phyloP scores from a whole-genome alignment of 768 basidiomycete species.

The Phylloporus sp. region DNA sequence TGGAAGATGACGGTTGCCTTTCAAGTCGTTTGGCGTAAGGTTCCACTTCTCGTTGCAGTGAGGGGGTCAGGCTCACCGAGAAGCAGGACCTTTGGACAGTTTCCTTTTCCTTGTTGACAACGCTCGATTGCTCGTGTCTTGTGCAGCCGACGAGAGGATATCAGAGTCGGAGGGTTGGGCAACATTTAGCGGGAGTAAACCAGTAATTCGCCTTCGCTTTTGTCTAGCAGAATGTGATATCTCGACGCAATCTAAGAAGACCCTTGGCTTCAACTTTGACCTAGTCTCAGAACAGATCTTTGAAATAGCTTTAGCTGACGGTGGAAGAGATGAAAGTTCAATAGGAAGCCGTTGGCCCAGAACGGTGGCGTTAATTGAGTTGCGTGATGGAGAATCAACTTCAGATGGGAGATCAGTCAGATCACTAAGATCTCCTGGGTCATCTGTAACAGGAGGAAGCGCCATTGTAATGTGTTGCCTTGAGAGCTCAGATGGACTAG shows the following conservation, averaged over 20 bases:
- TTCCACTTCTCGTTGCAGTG: slow-evolving; percentile 29
- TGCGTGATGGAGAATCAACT: slow-evolving; percentile 10
- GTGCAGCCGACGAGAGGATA: neutral
- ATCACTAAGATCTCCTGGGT: slow-evolving; percentile 20
- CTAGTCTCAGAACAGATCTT: neutral
- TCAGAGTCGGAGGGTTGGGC: neutral
- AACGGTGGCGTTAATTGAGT: neutral
- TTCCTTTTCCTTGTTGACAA: slow-evolving; percentile 18
- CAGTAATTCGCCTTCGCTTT: slow-evolving; percentile 13
- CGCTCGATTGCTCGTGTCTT: neutral
- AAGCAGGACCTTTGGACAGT: slow-evolving; percentile 21
- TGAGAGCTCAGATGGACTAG: neutral
- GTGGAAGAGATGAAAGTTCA: neutral
- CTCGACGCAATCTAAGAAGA: slow-evolving; percentile 24
- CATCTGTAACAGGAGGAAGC: slow-evolving; percentile 7
- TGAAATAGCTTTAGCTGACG: neutral
- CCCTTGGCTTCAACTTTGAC: slow-evolving; percentile 7
- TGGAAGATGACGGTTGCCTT: slow-evolving; percentile 15
- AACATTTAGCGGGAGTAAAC: neutral
- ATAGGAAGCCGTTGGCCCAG: neutral
- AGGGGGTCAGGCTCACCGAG: slow-evolving; percentile 30
- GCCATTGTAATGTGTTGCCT: neutral
- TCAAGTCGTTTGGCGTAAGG: slow-evolving; percentile 23
- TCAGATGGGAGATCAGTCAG: slow-evolving; percentile 31
- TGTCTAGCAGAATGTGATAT: slow-evolving; percentile 11